Conservation (phyloP, 1,284 basidiomycete genomes). For the Trichosporon inkin region DNA sequence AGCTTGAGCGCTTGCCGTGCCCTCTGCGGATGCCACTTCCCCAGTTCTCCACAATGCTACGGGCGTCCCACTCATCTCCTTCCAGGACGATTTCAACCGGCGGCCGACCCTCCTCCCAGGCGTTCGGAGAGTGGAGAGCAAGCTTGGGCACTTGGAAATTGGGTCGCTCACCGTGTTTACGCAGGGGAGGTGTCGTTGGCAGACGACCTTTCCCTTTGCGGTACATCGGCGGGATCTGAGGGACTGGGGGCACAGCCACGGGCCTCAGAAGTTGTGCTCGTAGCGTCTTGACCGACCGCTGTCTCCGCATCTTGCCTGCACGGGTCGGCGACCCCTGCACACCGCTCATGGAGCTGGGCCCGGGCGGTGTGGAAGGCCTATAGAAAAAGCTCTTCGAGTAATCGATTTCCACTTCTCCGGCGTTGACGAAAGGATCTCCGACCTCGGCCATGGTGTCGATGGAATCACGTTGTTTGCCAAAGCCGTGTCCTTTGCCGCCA, state of each 20-base stretch:
- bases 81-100: constrained; percentile 43
- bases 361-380: constrained; percentile 45
- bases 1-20: constrained; percentile 5
- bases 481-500: constrained; percentile 8
- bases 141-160: constrained; percentile 32
- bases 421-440: constrained; percentile 17
- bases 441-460: constrained; percentile 19
- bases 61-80: constrained; percentile 47
- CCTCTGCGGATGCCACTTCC: constrained; percentile 18
- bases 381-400: constrained; percentile 51
- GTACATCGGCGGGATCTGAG: constrained; percentile 33
- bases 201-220: constrained; percentile 11
- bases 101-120: constrained; percentile 42
- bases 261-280: constrained; percentile 40
- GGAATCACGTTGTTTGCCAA: constrained; percentile 9
- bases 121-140: constrained; percentile 44
- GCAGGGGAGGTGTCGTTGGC: constrained; percentile 10
- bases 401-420: constrained; percentile 29
- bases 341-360: neutral
- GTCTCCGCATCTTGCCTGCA: constrained; percentile 14
- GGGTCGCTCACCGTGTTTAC: constrained; percentile 12
- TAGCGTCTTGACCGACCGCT: constrained; percentile 47
- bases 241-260: constrained; percentile 38
- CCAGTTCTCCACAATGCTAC: constrained; percentile 20
- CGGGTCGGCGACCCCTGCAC: neutral